Evolutionary conservation across 305 asterid species (phyloP).

Genomic region (Fraxinus platypoda): DNA sequence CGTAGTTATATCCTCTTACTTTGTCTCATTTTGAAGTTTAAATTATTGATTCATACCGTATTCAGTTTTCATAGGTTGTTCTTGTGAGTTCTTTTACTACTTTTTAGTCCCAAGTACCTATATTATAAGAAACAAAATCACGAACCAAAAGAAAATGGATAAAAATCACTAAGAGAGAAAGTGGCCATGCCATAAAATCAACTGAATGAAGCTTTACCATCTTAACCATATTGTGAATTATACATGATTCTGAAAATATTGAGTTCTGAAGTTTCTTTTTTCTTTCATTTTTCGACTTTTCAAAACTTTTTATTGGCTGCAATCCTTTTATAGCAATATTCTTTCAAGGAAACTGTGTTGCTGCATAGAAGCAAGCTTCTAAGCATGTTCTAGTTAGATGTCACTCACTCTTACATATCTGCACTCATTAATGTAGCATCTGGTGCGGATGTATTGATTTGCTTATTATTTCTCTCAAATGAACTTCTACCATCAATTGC

Average conservation of each 20-base stretch:
- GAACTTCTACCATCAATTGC: background rate
- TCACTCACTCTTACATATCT: background rate
- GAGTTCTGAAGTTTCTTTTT: background rate
- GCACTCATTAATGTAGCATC: background rate
- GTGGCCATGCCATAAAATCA: background rate
- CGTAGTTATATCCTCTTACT: constrained; percentile 22
- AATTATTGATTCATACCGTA: background rate
- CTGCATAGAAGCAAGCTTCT: background rate
- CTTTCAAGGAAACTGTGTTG: background rate
- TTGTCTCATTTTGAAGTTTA: background rate
- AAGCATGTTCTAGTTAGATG: background rate
- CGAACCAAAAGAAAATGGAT: background rate
- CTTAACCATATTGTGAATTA: background rate
- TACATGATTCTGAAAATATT: constrained; percentile 1
- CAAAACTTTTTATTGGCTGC: background rate
- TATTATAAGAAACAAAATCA: background rate
- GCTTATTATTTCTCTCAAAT: background rate
- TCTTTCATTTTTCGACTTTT: background rate
- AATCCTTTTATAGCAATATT: background rate
- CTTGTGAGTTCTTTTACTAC: background rate
- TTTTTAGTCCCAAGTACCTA: background rate
- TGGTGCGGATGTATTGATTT: background rate
- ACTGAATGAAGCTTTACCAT: background rate
- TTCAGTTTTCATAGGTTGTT: constrained; percentile 12
- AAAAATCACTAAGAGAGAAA: background rate